Evolutionary conservation across 2,329 filamentous ascomycete species (phyloP), one percentile per base, ranked within the genome.

Genomic region (Arthroderma sp.): DNA sequence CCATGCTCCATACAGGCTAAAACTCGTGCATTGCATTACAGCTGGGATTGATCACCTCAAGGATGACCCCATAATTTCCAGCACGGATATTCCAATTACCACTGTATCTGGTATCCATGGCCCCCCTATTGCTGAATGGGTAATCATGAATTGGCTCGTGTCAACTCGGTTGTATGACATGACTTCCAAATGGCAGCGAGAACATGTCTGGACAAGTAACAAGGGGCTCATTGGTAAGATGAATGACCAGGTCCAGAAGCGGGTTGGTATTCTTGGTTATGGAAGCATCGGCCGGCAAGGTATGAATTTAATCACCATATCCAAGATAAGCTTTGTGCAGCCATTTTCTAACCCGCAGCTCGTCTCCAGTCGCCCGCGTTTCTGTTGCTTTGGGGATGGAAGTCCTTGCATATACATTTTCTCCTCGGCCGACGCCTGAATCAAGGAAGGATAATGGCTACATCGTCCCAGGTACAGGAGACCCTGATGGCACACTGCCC

Each of bases 121-220:
- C 1, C 78, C 79, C 0, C 75, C 78, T 46, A 82, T 82, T 41
- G 69, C 77, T 0, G 79, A 82, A 63, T 83, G 78, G 78, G 73
- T 78, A 8, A 60, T 81, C 29, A 68, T 81, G 69, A 80, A 78
- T 53, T 70, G 73, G 44, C 63, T 82, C 2, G 66, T 72, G n/a
- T 65, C 72, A 27, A 70, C 67, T n/a, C 74, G 77, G 48, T 64
- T 69, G 28, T 77, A 76, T 56, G 66, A 69, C 37, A 41, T 61
- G 30, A 57, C 76, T n/a, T 69, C 79, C 41, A 70, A 79, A 40
- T 65, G 68, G 48, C 79, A 82, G 59, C 74, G 74, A 50, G 57
- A 69, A 50, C 73, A 72, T 48, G 50, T 61, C 2, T 82, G 78
- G 78, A 64, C 61, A 10, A 56, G 58, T 4, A 54, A 56, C 39